Base-by-base conservation (phyloP, 2,329 filamentous ascomycete species). In the Emericellopsis cladophorae region DNA sequence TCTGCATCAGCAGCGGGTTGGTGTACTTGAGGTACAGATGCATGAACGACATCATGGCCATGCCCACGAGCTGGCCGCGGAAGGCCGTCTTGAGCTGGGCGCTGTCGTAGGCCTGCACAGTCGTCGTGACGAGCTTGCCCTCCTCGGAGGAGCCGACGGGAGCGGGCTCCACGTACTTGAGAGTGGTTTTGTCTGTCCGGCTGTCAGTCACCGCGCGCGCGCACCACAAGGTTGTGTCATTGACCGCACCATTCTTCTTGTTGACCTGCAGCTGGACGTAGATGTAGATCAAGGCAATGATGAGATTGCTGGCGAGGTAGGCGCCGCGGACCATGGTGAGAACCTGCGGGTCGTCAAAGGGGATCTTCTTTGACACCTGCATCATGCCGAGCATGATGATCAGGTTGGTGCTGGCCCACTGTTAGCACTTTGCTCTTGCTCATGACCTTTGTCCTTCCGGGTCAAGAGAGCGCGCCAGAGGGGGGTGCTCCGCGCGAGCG, bases 1-100 rank as follows among this genome's bases (percentile, higher is more conserved):
- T 93, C 78, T 98, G 92, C 70, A 98, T 95, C 56, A 95, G 72
- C 40, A 98, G 84, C 34, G 92, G 92, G 79, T 96, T 98, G 70
- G 89, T 96, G 81, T 96, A 98, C 65, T 95, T 89, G 75, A 98
- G 84, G 80, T 96, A 98, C 46, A 98, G 51, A 70, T 98, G 92
- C 90, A 98, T 96, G 58, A 95, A 85, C 46, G 66, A 79, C 90
- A 98, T 96, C 89, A 98, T 98, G 62, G 76, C 89, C 44, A 98
- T 73, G 45, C 92, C 92, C 85, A 95, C 96, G 55, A 93, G 68
- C 70, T 96, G 90, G 49, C 81, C 76, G 65, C 92, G 92, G 75
- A 90, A 86, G 50, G 87, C 74, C 49, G 76, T 71, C 67, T 84
- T 84, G 59, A 96, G 75, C 70, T 96, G 90, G 54, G 75, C 68